A percentile compares a stretch with the other conserved stretches of the same genome.
phyloP scores from a whole-genome alignment of 495 filamentous ascomycete genomes.

The Aspergillus asperescens region DNA sequence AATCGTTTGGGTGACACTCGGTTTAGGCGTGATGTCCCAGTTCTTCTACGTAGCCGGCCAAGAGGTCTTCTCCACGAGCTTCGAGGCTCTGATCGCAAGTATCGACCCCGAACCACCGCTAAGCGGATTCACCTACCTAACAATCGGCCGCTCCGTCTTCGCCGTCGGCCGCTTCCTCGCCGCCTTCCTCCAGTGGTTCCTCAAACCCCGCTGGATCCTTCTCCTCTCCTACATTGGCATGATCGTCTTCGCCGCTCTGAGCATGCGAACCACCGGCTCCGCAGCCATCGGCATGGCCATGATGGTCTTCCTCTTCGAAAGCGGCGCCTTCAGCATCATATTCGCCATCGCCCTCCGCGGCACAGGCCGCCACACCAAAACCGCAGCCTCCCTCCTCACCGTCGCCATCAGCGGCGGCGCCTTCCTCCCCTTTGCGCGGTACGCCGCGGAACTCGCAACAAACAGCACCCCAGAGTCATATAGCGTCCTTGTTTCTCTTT shows the following conservation, averaged over 20 bases:
- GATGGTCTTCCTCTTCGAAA: conserved; percentile 58
- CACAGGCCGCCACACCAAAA: conserved; percentile 55
- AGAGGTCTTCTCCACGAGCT: conserved; percentile 50
- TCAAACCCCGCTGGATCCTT: conserved; percentile 62
- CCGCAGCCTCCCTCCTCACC: conserved; percentile 49
- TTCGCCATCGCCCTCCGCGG: conserved; percentile 58
- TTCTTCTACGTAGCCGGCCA: conserved; percentile 65
- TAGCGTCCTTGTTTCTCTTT: conserved; percentile 54
- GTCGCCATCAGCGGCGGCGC: conserved; percentile 54
- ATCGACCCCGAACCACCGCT: conserved; percentile 29
- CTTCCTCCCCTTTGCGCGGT: conserved; percentile 51
- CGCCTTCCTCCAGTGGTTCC: conserved; percentile 47
- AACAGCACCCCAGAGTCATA: conserved; percentile 44
- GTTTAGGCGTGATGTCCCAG: conserved; percentile 51
- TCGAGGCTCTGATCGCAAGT: conserved; percentile 36
- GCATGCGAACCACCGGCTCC: conserved; percentile 48
- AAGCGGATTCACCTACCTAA: conserved; percentile 39
- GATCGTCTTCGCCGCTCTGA: conserved; percentile 50
- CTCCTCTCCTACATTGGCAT: conserved; percentile 50
- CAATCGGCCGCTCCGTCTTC: conserved; percentile 56
- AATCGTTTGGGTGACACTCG: conserved; percentile 54
- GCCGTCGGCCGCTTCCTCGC: conserved; percentile 58
- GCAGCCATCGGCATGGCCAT: conserved; percentile 47
- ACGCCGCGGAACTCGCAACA: conserved; percentile 36
- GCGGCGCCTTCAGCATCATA: conserved; percentile 56